Evolutionary conservation across 768 basidiomycete genomes (phyloP).

Genomic region (Boletellus ananas): DNA sequence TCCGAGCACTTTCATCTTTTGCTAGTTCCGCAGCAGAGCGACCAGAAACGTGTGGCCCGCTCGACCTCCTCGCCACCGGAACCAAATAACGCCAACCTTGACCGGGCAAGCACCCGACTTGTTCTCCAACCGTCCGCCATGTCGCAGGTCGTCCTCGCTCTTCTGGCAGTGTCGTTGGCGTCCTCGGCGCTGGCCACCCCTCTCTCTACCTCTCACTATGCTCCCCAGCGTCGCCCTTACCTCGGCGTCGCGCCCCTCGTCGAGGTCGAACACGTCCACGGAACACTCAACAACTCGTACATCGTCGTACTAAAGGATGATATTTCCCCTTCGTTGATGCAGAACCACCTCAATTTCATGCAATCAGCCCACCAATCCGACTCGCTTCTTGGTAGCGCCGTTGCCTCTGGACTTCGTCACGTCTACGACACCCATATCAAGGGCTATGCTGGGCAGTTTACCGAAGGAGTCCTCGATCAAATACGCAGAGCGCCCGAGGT

Average conservation of each 20-base stretch:
- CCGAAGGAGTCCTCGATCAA: slow-evolving; percentile 60
- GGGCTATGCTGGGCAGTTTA: slow-evolving; percentile 83
- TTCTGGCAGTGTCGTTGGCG: slow-evolving; percentile 39
- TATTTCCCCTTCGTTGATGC: slow-evolving; percentile 49
- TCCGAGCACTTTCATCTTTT: no score
- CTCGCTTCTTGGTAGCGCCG: slow-evolving; percentile 44
- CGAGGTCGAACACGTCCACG: slow-evolving; percentile 59
- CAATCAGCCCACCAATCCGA: slow-evolving; percentile 55
- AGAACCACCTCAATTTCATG: slow-evolving; percentile 79
- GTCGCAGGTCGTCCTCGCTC: slow-evolving; percentile 30
- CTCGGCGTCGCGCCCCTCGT: slow-evolving; percentile 59
- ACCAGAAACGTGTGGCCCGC: background rate
- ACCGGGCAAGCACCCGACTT: slow-evolving; percentile 3
- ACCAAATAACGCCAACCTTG: slow-evolving; percentile 28
- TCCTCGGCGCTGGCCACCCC: slow-evolving; percentile 37
- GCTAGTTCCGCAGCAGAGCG: background rate
- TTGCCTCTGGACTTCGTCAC: slow-evolving; percentile 57
- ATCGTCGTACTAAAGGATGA: slow-evolving; percentile 85
- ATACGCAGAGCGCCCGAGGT: slow-evolving; percentile 87
- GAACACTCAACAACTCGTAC: slow-evolving; percentile 86
- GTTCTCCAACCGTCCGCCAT: slow-evolving; percentile 28
- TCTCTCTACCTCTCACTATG: slow-evolving; percentile 41
- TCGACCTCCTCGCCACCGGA: slow-evolving; percentile 18
- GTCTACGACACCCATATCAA: slow-evolving; percentile 71
- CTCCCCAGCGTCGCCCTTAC: slow-evolving; percentile 38